These are phyloP conservation scores for Trichosporon sp. DNA, from an alignment of 1,284 basidiomycete genomes.

Conservation along the genomic window DNA sequence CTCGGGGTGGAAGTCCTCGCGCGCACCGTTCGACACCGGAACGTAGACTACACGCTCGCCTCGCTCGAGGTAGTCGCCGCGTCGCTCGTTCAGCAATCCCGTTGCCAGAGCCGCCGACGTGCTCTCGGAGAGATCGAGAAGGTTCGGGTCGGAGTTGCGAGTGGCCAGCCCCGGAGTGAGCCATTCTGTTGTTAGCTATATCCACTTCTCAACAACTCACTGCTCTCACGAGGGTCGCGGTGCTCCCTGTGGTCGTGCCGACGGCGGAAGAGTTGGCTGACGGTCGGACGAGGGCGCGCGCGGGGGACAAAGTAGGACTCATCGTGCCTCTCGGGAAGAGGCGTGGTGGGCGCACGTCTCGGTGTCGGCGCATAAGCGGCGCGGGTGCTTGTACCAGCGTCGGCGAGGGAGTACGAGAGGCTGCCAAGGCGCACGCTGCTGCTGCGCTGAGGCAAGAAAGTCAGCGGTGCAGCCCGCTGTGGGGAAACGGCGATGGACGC, in stretches of 20 bases:
- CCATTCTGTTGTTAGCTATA: not conserved
- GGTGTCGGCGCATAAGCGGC: not conserved
- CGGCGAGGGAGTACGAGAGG: not conserved
- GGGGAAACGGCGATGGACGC: conserved; percentile 27
- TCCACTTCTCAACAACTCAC: not conserved
- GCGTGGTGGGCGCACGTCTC: not conserved
- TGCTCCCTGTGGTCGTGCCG: not conserved
- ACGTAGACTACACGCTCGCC: not conserved
- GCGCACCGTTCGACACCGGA: not conserved
- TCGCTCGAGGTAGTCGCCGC: too few species aligned
- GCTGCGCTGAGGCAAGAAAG: conserved; percentile 13
- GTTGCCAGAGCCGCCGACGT: not conserved
- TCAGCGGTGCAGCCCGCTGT: conserved; percentile 18
- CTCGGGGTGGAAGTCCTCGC: not conserved
- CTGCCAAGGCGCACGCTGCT: conserved; percentile 11
- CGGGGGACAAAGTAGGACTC: not conserved
- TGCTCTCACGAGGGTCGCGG: not conserved
- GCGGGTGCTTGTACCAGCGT: not conserved
- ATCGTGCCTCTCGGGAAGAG: not conserved
- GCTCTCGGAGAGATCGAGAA: not conserved
- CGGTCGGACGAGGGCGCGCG: not conserved
- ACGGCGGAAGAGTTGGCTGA: not conserved
- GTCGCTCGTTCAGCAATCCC: not conserved
- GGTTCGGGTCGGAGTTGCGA: not conserved
- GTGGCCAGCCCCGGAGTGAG: not conserved